phyloP scores from a whole-genome alignment of 768 basidiomycete species.

The Macrolepiota fuliginosa region DNA sequence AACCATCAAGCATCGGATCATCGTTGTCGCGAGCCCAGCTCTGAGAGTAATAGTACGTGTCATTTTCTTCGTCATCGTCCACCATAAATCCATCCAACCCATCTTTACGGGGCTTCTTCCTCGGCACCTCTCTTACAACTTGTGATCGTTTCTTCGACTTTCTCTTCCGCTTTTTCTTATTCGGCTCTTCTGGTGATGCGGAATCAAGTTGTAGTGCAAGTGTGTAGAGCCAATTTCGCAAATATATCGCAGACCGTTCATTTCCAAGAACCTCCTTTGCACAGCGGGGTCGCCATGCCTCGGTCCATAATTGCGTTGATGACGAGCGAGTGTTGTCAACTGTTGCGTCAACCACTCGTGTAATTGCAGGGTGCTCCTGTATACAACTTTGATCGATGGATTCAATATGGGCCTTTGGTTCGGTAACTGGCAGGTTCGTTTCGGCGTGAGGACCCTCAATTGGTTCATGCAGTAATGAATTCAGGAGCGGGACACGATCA shows the following conservation, averaged over 20 bases:
- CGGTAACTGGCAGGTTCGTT: background rate
- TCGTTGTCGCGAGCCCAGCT: slow-evolving; percentile 16
- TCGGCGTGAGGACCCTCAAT: background rate
- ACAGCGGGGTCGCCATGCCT: slow-evolving; percentile 71
- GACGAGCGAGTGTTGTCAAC: slow-evolving; percentile 18
- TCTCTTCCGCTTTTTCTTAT: slow-evolving; percentile 21
- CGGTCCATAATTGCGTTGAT: slow-evolving; percentile 58
- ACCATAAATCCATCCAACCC: slow-evolving; percentile 50
- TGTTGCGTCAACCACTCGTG: slow-evolving; percentile 30
- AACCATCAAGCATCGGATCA: slow-evolving; percentile 14
- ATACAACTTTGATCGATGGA: slow-evolving; percentile 6
- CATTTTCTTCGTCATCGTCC: slow-evolving; percentile 37
- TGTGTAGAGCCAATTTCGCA: slow-evolving; percentile 79
- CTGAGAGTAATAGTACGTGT: slow-evolving; percentile 15
- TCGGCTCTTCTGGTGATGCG: slow-evolving; percentile 9
- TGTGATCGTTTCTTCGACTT: slow-evolving; percentile 50
- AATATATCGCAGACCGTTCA: slow-evolving; percentile 61
- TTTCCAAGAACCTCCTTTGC: slow-evolving; percentile 82
- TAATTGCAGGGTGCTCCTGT: slow-evolving; percentile 48
- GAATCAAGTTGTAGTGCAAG: slow-evolving; percentile 54
- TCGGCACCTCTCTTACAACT: slow-evolving; percentile 51
- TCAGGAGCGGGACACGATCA: background rate
- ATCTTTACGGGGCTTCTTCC: slow-evolving; percentile 53
- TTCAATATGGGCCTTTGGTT: background rate
- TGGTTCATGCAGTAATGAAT: slow-evolving; percentile 4